Evolutionary conservation across 2,329 filamentous ascomycete species (phyloP), one percentile per base, ranked within the genome.

Genomic region (Sporothrix globosa): DNA sequence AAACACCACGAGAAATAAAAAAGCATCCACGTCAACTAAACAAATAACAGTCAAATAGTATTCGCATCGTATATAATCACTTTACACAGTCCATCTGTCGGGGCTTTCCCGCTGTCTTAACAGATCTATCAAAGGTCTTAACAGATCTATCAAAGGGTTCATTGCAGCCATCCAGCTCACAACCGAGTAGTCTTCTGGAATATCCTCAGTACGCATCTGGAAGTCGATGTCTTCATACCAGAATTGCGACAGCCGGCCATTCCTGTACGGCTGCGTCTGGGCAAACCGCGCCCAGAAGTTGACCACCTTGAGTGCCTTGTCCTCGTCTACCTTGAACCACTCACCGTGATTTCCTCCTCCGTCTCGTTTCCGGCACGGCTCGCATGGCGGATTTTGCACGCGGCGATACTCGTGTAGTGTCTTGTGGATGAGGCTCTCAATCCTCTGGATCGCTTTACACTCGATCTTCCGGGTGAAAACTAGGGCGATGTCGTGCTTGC

Each of bases 381-480:
- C 53, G 53, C 53, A 56, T 30, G 53, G 53, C 11, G 53, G 53
- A 34, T 34, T 19, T 56, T 56, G 53, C 53, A 4, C 13, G 30
- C 24, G 53, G 30, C 53, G 53, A 56, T 56, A 34, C 10, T 56
- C 4, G 11, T 56, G 24, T 27, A 56, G 53, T 24, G 53, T 56
- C 27, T 17, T 34, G 53, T 56, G 53, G 24, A 56, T 56, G 24
- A 56, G 53, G 10, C 24, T 34, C 13, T 56, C 53, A 56, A 56
- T 56, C 27, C 53, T 56, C 53, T 56, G 53, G 53, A 34, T 56
- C 53, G 53, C 53, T 19, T 56, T 14, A 27, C 53, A 56, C 53
- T 34, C 4, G 13, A 56, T 56, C 27, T 19, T 56, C 53, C 1
- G 6, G 2, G 7, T 34, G 13, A 56, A 56, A 27, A 56, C 53